Evolutionary conservation across 495 filamentous ascomycete genomes (phyloP).

Genomic region (Aspergillus affinis): DNA sequence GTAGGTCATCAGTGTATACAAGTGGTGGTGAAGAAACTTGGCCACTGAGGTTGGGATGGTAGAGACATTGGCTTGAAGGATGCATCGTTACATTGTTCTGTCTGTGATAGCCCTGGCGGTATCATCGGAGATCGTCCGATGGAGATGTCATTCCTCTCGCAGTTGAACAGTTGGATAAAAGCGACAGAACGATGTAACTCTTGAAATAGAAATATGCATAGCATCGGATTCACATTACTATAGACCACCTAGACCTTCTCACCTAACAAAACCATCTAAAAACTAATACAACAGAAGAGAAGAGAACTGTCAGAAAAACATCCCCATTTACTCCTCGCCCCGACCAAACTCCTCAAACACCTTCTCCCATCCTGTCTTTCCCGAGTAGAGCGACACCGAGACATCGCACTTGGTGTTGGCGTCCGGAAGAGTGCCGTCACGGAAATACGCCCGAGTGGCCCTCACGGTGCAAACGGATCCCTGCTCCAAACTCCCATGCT

Average conservation of each 20-base stretch:
- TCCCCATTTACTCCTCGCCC: background rate
- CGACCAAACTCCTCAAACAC: background rate
- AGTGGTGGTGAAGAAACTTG: background rate
- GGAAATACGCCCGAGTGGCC: constrained; percentile 47
- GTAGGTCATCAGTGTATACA: background rate
- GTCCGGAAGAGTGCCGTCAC: constrained; percentile 43
- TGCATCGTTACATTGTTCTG: background rate
- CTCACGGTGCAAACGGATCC: constrained; percentile 50
- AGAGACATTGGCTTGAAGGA: background rate
- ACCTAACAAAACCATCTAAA: too few relatives aligned
- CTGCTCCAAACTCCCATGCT: constrained; percentile 49
- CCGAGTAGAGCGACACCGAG: constrained; percentile 33
- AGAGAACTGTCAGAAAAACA: too few relatives aligned
- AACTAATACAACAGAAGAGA: too few relatives aligned
- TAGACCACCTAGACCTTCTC: too few relatives aligned
- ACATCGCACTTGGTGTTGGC: constrained; percentile 43
- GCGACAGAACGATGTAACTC: too few relatives aligned
- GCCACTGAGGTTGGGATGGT: background rate
- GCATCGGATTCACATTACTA: too few relatives aligned
- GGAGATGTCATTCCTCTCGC: too few relatives aligned
- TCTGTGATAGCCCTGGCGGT: background rate
- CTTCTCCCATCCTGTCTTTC: constrained; percentile 3
- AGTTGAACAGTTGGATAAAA: too few relatives aligned
- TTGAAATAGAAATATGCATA: too few relatives aligned
- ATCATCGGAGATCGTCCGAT: background rate